A percentile compares a stretch with the other conserved stretches of the same genome.
These are phyloP conservation scores for Komagataella mondaviorum DNA, from an alignment of 805 yeast genomes.

Conservation along the genomic window DNA sequence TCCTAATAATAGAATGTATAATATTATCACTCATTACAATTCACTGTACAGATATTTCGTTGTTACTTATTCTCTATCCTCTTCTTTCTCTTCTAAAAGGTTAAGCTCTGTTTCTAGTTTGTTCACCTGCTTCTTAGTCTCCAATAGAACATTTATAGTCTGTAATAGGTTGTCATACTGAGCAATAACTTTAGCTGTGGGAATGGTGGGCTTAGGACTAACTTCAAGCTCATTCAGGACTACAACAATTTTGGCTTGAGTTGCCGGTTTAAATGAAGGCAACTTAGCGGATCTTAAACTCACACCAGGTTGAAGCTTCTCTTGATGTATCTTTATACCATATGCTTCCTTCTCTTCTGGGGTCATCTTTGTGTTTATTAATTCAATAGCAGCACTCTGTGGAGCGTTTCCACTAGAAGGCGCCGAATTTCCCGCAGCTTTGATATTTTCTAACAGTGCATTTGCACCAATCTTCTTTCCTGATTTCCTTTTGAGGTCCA, in stretches of 20 bases:
- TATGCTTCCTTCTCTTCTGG: slow-evolving; percentile 72
- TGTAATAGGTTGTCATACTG: slow-evolving; percentile 66
- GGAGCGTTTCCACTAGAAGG: background rate
- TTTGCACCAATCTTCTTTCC: background rate
- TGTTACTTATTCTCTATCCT: background rate
- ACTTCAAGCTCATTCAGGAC: slow-evolving; percentile 68
- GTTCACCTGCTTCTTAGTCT: slow-evolving; percentile 77
- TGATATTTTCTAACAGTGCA: background rate
- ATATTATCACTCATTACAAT: background rate
- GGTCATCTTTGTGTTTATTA: slow-evolving; percentile 43
- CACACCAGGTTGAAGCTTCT: slow-evolving; percentile 69
- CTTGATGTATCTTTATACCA: slow-evolving; percentile 73
- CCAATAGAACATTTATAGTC: slow-evolving; percentile 59
- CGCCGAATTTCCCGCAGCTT: background rate
- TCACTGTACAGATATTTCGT: background rate
- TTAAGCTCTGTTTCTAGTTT: slow-evolving; percentile 71
- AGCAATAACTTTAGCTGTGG: slow-evolving; percentile 65
- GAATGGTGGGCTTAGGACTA: slow-evolving; percentile 76
- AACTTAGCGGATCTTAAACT: slow-evolving; percentile 68
- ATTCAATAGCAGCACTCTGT: slow-evolving; percentile 8
- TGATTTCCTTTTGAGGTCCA: background rate
- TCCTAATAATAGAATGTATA: background rate
- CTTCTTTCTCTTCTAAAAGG: slow-evolving; percentile 24
- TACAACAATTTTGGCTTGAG: slow-evolving; percentile 46
- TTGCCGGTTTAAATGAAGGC: slow-evolving; percentile 65